Conservation (phyloP, 192 early-diverging fungal species). For the Coemansia sp. region DNA sequence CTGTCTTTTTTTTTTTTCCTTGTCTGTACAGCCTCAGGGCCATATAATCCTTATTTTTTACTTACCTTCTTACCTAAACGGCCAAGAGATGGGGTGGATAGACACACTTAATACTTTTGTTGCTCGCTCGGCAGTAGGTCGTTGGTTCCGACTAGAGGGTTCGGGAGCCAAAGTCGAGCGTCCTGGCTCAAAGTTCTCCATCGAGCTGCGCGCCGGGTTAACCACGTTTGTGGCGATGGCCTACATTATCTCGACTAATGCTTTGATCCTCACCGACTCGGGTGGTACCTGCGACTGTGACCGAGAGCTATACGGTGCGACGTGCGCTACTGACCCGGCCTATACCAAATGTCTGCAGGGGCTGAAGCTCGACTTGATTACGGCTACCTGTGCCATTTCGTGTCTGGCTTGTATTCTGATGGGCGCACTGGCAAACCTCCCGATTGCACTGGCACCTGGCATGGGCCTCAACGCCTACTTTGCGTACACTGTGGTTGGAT, state of each 20-base stretch:
- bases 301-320: conserved; percentile 57
- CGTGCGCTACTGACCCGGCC: conserved; percentile 61
- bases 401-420: conserved; percentile 70
- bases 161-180: conserved; percentile 64
- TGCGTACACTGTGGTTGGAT: conserved; percentile 83
- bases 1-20: background rate
- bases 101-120: conserved; percentile 62
- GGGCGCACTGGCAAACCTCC: conserved; percentile 74
- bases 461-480: conserved; percentile 87
- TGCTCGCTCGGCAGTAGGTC: conserved; percentile 62
- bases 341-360: conserved; percentile 69
- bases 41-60: background rate
- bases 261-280: conserved; percentile 74
- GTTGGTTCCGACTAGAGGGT: conserved; percentile 67
- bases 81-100: conserved; percentile 53
- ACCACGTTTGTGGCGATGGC: conserved; percentile 76
- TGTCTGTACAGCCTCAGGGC: background rate
- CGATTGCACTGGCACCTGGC: conserved; percentile 80
- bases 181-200: conserved; percentile 65
- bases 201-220: conserved; percentile 73
- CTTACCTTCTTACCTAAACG: background rate
- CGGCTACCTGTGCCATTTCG: conserved; percentile 70
- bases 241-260: conserved; percentile 75
- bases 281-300: conserved; percentile 81
- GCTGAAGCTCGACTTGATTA: conserved; percentile 73